These are phyloP conservation scores for Fusarium luffae DNA, from an alignment of 2,329 filamentous ascomycete genomes.

Conservation along the genomic window DNA sequence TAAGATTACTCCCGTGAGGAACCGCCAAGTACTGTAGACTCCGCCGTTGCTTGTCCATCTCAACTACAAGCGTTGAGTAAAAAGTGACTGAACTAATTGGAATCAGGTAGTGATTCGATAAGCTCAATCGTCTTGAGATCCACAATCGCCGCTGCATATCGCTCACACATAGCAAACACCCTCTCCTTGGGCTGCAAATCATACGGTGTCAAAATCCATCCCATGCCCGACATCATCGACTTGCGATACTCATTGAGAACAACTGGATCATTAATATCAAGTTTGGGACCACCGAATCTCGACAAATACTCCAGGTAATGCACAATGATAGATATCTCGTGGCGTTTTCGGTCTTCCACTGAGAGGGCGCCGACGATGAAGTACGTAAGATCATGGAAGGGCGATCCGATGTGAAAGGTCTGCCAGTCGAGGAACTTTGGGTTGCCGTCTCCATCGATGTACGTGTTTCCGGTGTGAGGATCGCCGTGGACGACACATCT, in stretches of 20 bases:
- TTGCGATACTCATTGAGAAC: conserved; percentile 1
- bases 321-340: neutral
- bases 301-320: neutral
- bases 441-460: neutral
- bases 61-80: neutral
- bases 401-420: conserved; percentile 13
- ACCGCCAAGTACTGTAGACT: too few species aligned
- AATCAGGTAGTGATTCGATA: neutral
- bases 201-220: conserved; percentile 10
- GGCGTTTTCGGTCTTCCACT: neutral
- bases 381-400: conserved; percentile 27
- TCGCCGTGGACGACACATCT: conserved; percentile 25
- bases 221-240: conserved; percentile 10
- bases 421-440: conserved; percentile 30
- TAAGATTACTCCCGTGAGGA: too few species aligned
- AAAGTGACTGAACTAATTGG: neutral
- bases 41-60: too few species aligned
- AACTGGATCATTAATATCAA: neutral
- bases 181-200: conserved; percentile 2
- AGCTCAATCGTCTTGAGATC: conserved; percentile 14
- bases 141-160: conserved; percentile 5
- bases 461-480: conserved; percentile 25
- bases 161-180: conserved; percentile 18
- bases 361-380: conserved; percentile 14
- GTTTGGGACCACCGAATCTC: neutral